These are phyloP conservation scores for Hansenula sp. DNA, from an alignment of 1,139 yeast species.

Conservation along the genomic window DNA sequence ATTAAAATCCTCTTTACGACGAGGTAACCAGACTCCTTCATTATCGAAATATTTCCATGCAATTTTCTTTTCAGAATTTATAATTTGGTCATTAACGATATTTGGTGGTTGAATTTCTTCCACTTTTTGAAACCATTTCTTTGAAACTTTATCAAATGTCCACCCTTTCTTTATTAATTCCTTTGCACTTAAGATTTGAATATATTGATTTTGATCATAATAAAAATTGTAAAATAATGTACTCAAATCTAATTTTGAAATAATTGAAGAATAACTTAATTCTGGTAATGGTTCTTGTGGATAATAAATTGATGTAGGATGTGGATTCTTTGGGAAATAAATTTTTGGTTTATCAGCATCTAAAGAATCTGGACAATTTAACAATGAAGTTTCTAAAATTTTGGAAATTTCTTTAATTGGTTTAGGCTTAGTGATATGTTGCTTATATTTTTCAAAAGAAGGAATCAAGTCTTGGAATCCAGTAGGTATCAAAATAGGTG, in stretches of 20 bases:
- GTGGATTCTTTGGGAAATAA: conserved; percentile 78
- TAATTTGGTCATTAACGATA: neutral
- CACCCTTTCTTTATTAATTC: conserved; percentile 83
- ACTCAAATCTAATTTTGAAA: conserved; percentile 77
- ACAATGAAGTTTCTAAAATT: conserved; percentile 63
- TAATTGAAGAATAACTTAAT: conserved; percentile 32
- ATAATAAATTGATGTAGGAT: conserved; percentile 85
- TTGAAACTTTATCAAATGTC: conserved; percentile 72
- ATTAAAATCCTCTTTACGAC: conserved; percentile 70
- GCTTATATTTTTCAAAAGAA: conserved; percentile 40
- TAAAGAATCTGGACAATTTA: conserved; percentile 90
- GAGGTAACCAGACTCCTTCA: conserved; percentile 83
- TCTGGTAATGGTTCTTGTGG: conserved; percentile 72
- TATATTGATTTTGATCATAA: conserved; percentile 62
- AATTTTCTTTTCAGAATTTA: conserved; percentile 39
- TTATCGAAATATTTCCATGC: conserved; percentile 86
- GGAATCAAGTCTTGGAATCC: conserved; percentile 38
- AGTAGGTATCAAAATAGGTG: conserved; percentile 8
- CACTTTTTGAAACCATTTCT: conserved; percentile 81
- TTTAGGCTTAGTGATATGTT: conserved; percentile 44
- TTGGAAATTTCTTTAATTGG: conserved; percentile 50
- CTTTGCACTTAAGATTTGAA: conserved; percentile 78
- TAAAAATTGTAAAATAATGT: conserved; percentile 92
- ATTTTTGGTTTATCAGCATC: conserved; percentile 85
- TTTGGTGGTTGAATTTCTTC: conserved; percentile 30